Percentiles rank a stretch among this genome's conserved stretches.
Evolutionary conservation across 352 stramenopile genomes (phyloP).

Genomic region (Globisporangium uncinulatum): DNA sequence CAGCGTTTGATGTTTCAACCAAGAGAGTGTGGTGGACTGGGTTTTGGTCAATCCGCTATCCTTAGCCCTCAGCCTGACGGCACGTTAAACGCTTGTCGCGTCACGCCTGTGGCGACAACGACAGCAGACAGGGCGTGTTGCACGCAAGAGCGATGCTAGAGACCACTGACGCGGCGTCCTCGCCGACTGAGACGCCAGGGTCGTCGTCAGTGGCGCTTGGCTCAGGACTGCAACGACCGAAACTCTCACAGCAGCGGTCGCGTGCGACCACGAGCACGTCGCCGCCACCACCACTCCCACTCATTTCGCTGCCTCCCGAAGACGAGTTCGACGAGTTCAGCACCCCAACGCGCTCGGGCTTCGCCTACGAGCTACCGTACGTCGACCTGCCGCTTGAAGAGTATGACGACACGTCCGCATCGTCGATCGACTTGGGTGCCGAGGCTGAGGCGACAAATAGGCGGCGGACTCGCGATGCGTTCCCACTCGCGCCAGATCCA

Average conservation of each 20-base stretch:
- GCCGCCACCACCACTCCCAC: slow-evolving; percentile 42
- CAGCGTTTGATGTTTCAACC: no score
- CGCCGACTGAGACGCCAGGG: background rate
- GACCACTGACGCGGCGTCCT: no score
- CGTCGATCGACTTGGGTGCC: background rate
- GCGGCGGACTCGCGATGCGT: slow-evolving; percentile 1
- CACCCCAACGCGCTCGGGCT: slow-evolving; percentile 48
- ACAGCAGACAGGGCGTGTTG: no score
- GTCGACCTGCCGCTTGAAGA: slow-evolving; percentile 34
- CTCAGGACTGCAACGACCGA: background rate
- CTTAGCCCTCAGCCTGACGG: no score
- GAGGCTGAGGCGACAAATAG: slow-evolving; percentile 1
- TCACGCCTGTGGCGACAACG: no score
- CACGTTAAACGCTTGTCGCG: no score
- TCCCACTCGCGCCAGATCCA: slow-evolving; percentile 2
- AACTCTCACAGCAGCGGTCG: slow-evolving; percentile 39
- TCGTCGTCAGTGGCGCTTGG: background rate
- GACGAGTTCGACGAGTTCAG: slow-evolving; percentile 70
- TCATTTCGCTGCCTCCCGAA: slow-evolving; percentile 59
- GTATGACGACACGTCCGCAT: slow-evolving; percentile 14
- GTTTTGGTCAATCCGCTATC: no score
- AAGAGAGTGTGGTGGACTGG: no score
- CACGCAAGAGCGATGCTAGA: no score
- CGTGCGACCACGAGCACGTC: slow-evolving; percentile 29
- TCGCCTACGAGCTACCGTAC: slow-evolving; percentile 45